Conservation (phyloP, 2,329 filamentous ascomycete species). For the Karstenula rhodostoma region DNA sequence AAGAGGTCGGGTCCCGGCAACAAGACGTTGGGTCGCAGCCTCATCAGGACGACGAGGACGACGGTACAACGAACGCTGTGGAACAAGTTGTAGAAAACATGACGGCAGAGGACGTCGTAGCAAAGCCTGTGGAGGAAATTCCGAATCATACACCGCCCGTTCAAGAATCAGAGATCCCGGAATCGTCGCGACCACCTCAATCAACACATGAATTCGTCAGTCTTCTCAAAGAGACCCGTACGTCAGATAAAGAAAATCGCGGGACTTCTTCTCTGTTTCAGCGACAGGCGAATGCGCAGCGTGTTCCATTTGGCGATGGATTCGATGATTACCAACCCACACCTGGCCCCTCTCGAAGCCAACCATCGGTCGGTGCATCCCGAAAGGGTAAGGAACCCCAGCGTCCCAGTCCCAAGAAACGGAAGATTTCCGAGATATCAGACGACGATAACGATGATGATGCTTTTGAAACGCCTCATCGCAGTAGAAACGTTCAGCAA, state of each 20-base stretch:
- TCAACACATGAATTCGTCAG: slow-evolving; percentile 32
- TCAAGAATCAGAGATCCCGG: background rate
- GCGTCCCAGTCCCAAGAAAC: slow-evolving; percentile 34
- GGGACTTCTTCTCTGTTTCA: slow-evolving; percentile 48
- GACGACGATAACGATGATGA: slow-evolving; percentile 53
- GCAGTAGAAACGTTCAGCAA: slow-evolving; percentile 42
- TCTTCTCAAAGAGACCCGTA: slow-evolving; percentile 27
- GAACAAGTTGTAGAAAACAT: slow-evolving; percentile 19
- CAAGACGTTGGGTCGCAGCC: slow-evolving; percentile 12
- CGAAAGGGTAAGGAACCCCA: slow-evolving; percentile 39
- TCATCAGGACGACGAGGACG: slow-evolving; percentile 16
- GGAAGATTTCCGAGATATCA: slow-evolving; percentile 21
- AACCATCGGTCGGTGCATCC: slow-evolving; percentile 32
- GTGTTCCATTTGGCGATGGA: slow-evolving; percentile 50
- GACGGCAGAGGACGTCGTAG: slow-evolving; percentile 5
- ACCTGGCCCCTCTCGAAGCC: slow-evolving; percentile 32
- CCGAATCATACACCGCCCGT: background rate
- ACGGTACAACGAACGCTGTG: slow-evolving; percentile 11
- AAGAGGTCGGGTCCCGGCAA: slow-evolving; percentile 3
- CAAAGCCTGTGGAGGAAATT: background rate
- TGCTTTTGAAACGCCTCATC: slow-evolving; percentile 54
- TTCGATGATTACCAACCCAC: slow-evolving; percentile 40
- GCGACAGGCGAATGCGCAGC: slow-evolving; percentile 48
- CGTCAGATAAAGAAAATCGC: slow-evolving; percentile 46
- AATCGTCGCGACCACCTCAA: slow-evolving; percentile 25